Percentiles rank a stretch among this genome's conserved stretches.
Conservation (phyloP, 306 rosid species). For the Astragalus glycyphyllos region DNA sequence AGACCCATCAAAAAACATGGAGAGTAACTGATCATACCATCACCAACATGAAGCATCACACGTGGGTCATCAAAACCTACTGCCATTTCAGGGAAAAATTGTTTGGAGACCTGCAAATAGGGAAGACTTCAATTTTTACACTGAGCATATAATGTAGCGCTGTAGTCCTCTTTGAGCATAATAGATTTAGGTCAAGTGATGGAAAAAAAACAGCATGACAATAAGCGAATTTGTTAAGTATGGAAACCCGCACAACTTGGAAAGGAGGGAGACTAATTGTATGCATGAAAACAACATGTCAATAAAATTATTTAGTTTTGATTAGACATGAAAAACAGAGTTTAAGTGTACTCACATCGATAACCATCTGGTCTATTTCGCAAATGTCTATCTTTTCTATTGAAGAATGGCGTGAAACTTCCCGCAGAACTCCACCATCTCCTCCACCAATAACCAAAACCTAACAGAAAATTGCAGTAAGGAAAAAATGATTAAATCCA, state of each 20-base stretch:
- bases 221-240: neutral
- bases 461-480: conserved; percentile 50
- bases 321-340: conserved; percentile 25
- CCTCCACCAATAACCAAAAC: conserved; percentile 99
- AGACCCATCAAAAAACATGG: conserved; percentile 16
- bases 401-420: conserved; percentile 91
- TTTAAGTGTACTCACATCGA: conserved; percentile 68
- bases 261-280: neutral
- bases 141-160: neutral
- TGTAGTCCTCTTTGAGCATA: conserved; percentile 9
- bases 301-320: conserved; percentile 9
- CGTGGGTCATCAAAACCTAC: conserved; percentile 88
- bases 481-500: conserved; percentile 34
- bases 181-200: neutral
- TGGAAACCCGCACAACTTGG: neutral
- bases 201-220: neutral
- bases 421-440: conserved; percentile 98
- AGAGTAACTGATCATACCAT: conserved; percentile 65
- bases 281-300: neutral
- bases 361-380: conserved; percentile 98
- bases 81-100: conserved; percentile 83
- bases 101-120: conserved; percentile 74
- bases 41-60: conserved; percentile 81
- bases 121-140: conserved; percentile 20
- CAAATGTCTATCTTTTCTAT: conserved; percentile 89